phyloP scores from a whole-genome alignment of 192 early-diverging fungal genomes.

The Physocladia obscura region DNA sequence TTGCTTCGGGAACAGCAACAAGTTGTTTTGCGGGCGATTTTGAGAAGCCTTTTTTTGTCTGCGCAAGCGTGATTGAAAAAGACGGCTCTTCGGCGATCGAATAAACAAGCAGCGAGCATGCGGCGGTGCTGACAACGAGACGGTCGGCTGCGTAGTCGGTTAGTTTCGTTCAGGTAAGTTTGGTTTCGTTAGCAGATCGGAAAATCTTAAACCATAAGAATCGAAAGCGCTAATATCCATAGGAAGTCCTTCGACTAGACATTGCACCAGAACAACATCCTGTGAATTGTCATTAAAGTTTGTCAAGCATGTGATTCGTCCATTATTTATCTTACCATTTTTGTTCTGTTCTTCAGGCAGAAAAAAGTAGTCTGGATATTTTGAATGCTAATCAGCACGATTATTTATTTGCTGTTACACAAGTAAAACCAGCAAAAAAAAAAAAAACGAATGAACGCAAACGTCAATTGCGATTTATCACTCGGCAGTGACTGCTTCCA shows the following conservation, averaged over 20 bases:
- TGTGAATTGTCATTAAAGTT: not conserved
- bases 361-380: not conserved
- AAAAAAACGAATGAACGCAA: no score
- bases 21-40: slow-evolving; percentile 10
- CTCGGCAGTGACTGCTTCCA: no score
- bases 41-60: slow-evolving; percentile 31
- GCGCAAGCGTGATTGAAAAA: slow-evolving; percentile 40
- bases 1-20: not conserved
- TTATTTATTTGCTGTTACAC: not conserved
- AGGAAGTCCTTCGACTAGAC: slow-evolving; percentile 44
- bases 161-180: not conserved
- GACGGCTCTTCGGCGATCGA: slow-evolving; percentile 42
- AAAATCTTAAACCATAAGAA: slow-evolving; percentile 19
- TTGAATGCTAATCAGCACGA: not conserved
- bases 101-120: slow-evolving; percentile 49
- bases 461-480: no score
- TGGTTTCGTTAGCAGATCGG: not conserved
- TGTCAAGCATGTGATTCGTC: not conserved
- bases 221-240: slow-evolving; percentile 33
- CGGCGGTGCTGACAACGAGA: slow-evolving; percentile 41
- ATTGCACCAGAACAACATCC: slow-evolving; percentile 41
- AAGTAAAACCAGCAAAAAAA: not conserved
- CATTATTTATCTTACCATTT: not conserved
- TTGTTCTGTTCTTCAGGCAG: not conserved
- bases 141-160: slow-evolving; percentile 33